Base-by-base conservation (phyloP, 345 rosid species). In the Erucastrum elatum region DNA sequence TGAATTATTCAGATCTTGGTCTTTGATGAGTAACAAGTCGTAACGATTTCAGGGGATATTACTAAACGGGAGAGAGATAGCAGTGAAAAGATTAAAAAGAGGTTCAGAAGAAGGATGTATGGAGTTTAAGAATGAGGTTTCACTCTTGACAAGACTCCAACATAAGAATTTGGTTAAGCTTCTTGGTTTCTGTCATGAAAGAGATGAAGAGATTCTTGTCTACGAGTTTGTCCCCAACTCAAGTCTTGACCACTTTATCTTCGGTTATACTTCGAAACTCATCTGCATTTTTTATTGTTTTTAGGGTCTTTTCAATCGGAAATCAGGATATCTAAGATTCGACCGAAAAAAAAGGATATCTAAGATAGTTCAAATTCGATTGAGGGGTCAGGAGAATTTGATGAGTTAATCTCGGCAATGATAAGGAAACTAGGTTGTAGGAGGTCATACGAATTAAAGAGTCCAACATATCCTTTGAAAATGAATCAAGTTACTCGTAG, bases 121-220 rank as follows among this genome's bases (percentile, higher is more conserved):
- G 0, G 89, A 88, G 66, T 86, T 88, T 65, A 80, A 78, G 70
- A 87, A 82, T 51, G 91, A 84, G 67, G 88, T 83, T 11, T 25
- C 65, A n/a, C 56, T 88, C 39, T 46, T 88, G 35, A 81, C 88
- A 29, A 86, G 80, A 55, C 89, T 88, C 78, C 89, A 88, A 37
- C 90, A 86, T 49, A 77, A 72, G 41, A 86, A 85, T 65, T 74
- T 88, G 30, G 87, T 88, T n/a, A 84, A 82, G 75, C 86, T 88
- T 37, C 70, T 88, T 0, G 88, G 88, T 4, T 86, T 85, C 37
- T 86, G 87, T 79, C 59, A 72, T 49, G 71, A 84, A 61, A 31
- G 35, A 61, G 65, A 61, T 61, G 65, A 61, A 61, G 65, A 61
- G 65, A 61, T 61, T 61, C 35, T 61, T 61, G 65, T 61, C 65